A percentile compares a stretch with the other conserved stretches of the same genome.
phyloP scores from a whole-genome alignment of 805 yeast genomes.

The Zygosaccharomyces kombuchaensis region DNA sequence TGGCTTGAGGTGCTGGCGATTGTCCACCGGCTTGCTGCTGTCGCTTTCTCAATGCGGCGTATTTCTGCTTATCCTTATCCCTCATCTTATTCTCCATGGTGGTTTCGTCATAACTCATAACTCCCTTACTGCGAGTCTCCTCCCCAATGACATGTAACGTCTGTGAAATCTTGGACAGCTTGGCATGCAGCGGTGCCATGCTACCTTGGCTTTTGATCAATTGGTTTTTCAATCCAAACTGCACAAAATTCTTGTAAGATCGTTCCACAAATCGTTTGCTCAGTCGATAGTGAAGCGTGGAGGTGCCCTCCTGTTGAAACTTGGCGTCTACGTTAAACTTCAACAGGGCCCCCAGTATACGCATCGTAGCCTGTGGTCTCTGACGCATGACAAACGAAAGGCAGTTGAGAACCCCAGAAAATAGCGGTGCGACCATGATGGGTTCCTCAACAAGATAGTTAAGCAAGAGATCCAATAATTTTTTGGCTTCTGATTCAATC shows the following conservation, averaged over 20 bases:
- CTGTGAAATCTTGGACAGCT: slow-evolving; percentile 33
- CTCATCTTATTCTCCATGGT: slow-evolving; percentile 26
- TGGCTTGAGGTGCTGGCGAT: slow-evolving; percentile 5
- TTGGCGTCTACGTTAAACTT: slow-evolving; percentile 57
- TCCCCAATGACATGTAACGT: slow-evolving; percentile 35
- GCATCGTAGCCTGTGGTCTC: slow-evolving; percentile 55
- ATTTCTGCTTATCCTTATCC: slow-evolving; percentile 23
- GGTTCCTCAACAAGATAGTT: slow-evolving; percentile 51
- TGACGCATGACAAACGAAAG: slow-evolving; percentile 58
- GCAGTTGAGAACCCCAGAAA: slow-evolving; percentile 66
- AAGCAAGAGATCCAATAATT: slow-evolving; percentile 61
- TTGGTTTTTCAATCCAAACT: slow-evolving; percentile 38
- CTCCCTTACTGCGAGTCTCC: slow-evolving; percentile 35
- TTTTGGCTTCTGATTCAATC: slow-evolving; percentile 69
- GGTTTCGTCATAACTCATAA: slow-evolving; percentile 27
- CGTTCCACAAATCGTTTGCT: slow-evolving; percentile 62
- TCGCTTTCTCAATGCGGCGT: slow-evolving; percentile 9
- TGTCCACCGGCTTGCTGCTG: slow-evolving; percentile 5
- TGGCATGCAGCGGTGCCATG: slow-evolving; percentile 24
- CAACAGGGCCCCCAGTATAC: slow-evolving; percentile 55
- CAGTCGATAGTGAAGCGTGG: slow-evolving; percentile 44
- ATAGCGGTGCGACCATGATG: slow-evolving; percentile 51
- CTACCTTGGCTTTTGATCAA: slow-evolving; percentile 28
- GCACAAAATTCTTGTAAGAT: slow-evolving; percentile 43
- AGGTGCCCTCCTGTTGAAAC: slow-evolving; percentile 43